Evolutionary conservation across 2,329 filamentous ascomycete genomes (phyloP), one percentile per base, ranked within the genome.

Genomic region (Pyricularia sp.): DNA sequence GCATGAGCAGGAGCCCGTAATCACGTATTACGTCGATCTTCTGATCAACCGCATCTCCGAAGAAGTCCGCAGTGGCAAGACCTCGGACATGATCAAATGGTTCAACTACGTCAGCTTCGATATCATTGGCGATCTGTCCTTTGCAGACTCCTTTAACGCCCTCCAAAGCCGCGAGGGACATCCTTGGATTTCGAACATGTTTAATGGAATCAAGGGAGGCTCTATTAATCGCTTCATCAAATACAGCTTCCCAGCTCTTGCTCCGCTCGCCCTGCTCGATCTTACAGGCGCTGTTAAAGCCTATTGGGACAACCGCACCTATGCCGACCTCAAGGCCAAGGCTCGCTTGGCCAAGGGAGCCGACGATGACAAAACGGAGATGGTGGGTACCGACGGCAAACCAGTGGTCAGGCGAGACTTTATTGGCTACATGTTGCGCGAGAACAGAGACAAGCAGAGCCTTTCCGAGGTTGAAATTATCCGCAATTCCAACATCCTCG

Each of bases 31-130:
- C 59, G 69, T 74, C 23, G 59, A 70, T 26, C 67, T 72, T 20
- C 65, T 76, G 25, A 65, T 73, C n/a, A 28, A 66, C 42, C 70
- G 70, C 20, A 69, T 75, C 5, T 23, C 70, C 72, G 66, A 69
- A 69, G 28, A 69, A 70, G 3, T n/a, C 64, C 12, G 64, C 58
- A 14, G 71, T 69, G 12, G 68, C 70, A 33, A 26, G 20, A 3
- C 68, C 0, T 30, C 75, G 23, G 71, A 76, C 64, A 66, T 75
- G 4, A 72, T 71, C 31, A 42, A 65, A n/a, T 75, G 74, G 74
- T 73, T 74, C 68, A 73, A 76, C 64, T 76, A 68, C 23, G 55
- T 59, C 2, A 71, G 68, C 5, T 73, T 73, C 26, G 72, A 73
- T 65, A 61, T 67, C 17, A 61, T 61, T 28, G 66, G 66, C 14